Evolutionary conservation across 169 alveolate species (phyloP).

Genomic region (Plasmodium vivax): DNA sequence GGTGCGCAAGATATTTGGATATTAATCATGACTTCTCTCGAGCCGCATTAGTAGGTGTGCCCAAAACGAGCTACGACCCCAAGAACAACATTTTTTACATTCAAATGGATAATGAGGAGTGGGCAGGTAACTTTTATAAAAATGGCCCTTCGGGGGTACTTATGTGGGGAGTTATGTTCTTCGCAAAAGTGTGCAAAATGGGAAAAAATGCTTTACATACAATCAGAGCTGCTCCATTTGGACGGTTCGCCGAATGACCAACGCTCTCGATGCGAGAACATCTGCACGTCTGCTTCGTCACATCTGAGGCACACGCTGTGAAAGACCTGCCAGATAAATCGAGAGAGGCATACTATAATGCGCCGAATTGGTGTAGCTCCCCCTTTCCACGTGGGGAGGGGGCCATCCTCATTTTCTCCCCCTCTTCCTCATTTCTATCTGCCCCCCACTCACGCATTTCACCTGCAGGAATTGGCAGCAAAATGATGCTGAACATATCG

Average conservation of each 20-base stretch:
- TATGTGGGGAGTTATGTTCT: background rate
- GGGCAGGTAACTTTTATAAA: slow-evolving; percentile 77
- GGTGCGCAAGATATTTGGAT: slow-evolving; percentile 79
- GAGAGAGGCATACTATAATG: background rate
- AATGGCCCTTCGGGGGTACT: background rate
- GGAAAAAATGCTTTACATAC: background rate
- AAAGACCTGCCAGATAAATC: background rate
- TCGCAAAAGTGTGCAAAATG: background rate
- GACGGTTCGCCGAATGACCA: background rate
- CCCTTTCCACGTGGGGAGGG: background rate
- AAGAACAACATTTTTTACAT: slow-evolving; percentile 81
- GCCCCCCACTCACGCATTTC: background rate
- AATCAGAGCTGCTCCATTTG: background rate
- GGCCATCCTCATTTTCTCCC: background rate
- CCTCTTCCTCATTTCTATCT: background rate
- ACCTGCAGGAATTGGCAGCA: slow-evolving; percentile 81
- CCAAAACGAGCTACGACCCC: slow-evolving; percentile 84
- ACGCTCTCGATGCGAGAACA: background rate
- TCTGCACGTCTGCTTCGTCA: background rate
- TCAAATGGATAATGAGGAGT: slow-evolving; percentile 86
- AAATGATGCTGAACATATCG: slow-evolving; percentile 81
- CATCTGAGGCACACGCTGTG: background rate
- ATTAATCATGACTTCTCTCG: slow-evolving; percentile 74
- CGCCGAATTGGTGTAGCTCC: background rate
- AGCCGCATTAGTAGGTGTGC: slow-evolving; percentile 84